Base-by-base conservation (phyloP, 805 yeast genomes). In the Candida succiphila region DNA sequence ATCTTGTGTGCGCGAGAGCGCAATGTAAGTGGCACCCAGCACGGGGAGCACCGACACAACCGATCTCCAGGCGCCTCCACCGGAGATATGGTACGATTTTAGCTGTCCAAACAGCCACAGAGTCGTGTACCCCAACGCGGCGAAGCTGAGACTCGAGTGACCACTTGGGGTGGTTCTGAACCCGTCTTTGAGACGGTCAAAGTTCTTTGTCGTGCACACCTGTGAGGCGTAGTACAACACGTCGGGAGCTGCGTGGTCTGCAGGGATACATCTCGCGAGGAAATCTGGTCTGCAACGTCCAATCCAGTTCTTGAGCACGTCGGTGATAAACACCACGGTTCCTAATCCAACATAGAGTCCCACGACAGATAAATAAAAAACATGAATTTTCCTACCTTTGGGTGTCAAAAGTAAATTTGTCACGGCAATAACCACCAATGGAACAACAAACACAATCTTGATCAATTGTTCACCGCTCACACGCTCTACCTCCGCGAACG, bases 231-330 rank as follows among this genome's bases (percentile, higher is more conserved):
- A 64, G 17, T 76, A 79, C 44, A 78, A 43, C 1, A 65, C 60
- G 44, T 73, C 62, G 15, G 59, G 44, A 1, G 87, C 78, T 0
- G 88, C 67, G 32, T 61, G 77, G 2, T 57, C 54, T 22, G 58
- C 61, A 4, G 96, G 96, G 16, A 67, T 51, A 54, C 97, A 89
- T 44, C 97, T 69, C 5, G 87, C 84, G 33, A 89, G 57, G 51
- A 88, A 84, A 56, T 89, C 98, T 0, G 98, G 98, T 38, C 98
- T 67, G 40, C 80, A 84, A 50, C 96, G 71, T 4, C 96, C 96
- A 35, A 89, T 73, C 75, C 83, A 75, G 49, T 80, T 76, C 60
- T 89, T 89, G 38, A 85, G 52, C 13, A 78, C 61, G 48, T 85
- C 85, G 3, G 95, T 84, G 33, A 81, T 48, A 20, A 79, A 60